phyloP scores from a whole-genome alignment of 2,329 filamentous ascomycete genomes.

The Colletotrichum godetiae region DNA sequence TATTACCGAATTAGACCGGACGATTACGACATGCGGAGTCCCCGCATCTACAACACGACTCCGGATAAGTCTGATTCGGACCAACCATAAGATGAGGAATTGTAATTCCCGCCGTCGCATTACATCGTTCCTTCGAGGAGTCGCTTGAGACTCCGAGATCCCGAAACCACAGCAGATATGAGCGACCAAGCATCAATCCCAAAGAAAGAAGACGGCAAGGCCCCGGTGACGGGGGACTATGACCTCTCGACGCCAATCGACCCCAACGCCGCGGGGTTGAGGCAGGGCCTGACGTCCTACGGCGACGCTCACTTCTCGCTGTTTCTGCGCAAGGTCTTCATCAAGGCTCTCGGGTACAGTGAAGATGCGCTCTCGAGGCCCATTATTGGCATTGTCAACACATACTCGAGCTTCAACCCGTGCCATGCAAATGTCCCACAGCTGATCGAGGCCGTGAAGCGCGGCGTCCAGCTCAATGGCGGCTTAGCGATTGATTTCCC shows the following conservation, averaged over 20 bases:
- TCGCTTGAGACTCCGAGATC: not conserved
- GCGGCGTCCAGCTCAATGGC: conserved; percentile 74
- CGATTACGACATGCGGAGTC: conserved; percentile 34
- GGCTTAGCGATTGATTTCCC: conserved; percentile 79
- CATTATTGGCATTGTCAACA: conserved; percentile 81
- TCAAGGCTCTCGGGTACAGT: conserved; percentile 80
- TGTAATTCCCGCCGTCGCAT: conserved; percentile 7
- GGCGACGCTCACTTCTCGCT: conserved; percentile 81
- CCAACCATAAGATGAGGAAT: conserved; percentile 26
- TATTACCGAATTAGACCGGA: conserved; percentile 14
- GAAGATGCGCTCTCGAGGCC: conserved; percentile 77
- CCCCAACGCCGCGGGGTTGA: conserved; percentile 62
- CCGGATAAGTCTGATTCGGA: conserved; percentile 13
- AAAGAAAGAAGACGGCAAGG: conserved; percentile 2
- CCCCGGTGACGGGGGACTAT: conserved; percentile 64
- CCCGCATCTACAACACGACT: conserved; percentile 13
- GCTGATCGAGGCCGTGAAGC: conserved; percentile 76
- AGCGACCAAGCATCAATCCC: not conserved
- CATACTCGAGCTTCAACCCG: conserved; percentile 78
- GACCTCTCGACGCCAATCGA: conserved; percentile 66
- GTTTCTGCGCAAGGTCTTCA: conserved; percentile 81
- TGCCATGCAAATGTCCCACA: conserved; percentile 80
- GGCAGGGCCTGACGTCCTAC: conserved; percentile 74
- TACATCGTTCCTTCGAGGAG: not conserved
- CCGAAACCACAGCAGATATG: not conserved